These are phyloP conservation scores for Urtica urens DNA, from an alignment of 306 rosid genomes.

Conservation along the genomic window DNA sequence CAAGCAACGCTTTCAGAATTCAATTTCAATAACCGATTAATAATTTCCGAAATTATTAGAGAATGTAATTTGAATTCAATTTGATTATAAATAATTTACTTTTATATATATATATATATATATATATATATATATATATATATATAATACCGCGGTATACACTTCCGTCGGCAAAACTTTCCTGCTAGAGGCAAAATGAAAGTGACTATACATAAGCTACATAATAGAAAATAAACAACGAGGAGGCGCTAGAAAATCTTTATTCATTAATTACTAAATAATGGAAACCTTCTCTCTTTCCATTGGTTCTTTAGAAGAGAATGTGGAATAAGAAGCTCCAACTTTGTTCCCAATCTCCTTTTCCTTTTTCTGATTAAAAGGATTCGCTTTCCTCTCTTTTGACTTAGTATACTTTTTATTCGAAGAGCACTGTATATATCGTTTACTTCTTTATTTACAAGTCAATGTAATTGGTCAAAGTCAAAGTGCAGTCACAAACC, in stretches of 20 bases:
- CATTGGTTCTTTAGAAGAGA: too few species aligned
- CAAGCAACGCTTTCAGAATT: too few species aligned
- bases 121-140: too few species aligned
- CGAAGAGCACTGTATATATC: too few species aligned
- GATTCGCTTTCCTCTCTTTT: background rate
- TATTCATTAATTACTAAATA: background rate
- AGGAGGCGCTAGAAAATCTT: background rate
- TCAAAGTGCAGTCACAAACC: constrained; percentile 7
- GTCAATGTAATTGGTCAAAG: constrained; percentile 21
- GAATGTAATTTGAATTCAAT: too few species aligned
- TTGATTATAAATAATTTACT: too few species aligned
- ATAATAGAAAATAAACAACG: background rate
- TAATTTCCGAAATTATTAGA: too few species aligned
- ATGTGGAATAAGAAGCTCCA: background rate
- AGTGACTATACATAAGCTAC: too few species aligned
- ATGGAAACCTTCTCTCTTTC: too few species aligned
- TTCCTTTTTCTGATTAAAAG: background rate
- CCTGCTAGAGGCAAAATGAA: constrained; percentile 1
- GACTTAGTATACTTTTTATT: background rate
- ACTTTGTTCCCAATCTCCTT: background rate
- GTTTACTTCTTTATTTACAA: background rate
- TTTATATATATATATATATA: too few species aligned
- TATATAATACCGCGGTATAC: too few species aligned
- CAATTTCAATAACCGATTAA: too few species aligned
- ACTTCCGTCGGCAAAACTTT: constrained; percentile 22